Conservation (phyloP, 2,329 filamentous ascomycete genomes). For the Aspergillus hortae region DNA sequence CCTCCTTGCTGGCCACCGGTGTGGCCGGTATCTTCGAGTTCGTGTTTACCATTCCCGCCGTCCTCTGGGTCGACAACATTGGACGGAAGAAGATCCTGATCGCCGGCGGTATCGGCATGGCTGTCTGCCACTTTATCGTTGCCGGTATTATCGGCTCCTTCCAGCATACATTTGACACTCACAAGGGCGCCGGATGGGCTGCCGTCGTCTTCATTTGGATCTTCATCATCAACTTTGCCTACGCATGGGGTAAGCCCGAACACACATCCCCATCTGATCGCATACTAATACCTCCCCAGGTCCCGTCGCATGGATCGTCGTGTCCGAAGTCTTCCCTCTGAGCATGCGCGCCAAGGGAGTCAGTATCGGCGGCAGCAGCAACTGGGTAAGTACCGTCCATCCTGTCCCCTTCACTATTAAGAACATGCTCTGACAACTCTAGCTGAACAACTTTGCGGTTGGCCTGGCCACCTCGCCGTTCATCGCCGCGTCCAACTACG, state of each 20-base stretch:
- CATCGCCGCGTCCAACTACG: slow-evolving; percentile 61
- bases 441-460: slow-evolving; percentile 60
- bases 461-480: slow-evolving; percentile 69
- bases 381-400: slow-evolving; percentile 26
- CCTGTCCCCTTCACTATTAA: neutral
- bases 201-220: slow-evolving; percentile 61
- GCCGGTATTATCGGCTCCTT: slow-evolving; percentile 65
- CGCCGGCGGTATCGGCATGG: slow-evolving; percentile 64
- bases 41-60: slow-evolving; percentile 38
- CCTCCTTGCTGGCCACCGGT: slow-evolving; percentile 37
- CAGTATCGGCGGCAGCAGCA: slow-evolving; percentile 28
- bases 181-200: slow-evolving; percentile 65
- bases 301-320: slow-evolving; percentile 69
- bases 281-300: slow-evolving; percentile 8
- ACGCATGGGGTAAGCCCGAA: slow-evolving; percentile 54
- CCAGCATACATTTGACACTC: slow-evolving; percentile 54
- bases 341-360: slow-evolving; percentile 61
- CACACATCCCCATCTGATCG: neutral
- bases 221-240: slow-evolving; percentile 71
- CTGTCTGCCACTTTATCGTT: slow-evolving; percentile 66
- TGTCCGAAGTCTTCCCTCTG: slow-evolving; percentile 71
- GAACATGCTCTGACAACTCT: neutral
- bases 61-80: slow-evolving; percentile 40
- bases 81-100: slow-evolving; percentile 41
- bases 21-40: slow-evolving; percentile 40